These are phyloP conservation scores for Akanthomyces lecanii DNA, from an alignment of 2,329 filamentous ascomycete species.

Conservation along the genomic window DNA sequence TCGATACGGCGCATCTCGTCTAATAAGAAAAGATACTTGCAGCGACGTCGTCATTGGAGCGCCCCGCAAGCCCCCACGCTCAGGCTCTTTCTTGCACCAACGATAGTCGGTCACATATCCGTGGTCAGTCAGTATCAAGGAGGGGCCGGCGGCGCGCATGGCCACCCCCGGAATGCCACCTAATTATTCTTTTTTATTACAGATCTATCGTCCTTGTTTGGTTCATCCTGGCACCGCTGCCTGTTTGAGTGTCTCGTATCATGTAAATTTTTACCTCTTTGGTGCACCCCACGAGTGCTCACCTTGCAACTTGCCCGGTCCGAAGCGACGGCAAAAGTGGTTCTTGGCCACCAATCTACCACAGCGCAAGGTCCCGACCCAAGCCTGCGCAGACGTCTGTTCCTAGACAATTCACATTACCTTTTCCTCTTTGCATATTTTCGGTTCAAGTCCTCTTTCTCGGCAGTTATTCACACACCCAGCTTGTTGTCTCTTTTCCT, in stretches of 20 bases:
- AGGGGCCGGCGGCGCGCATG: constrained; percentile 8
- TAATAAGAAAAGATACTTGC: neutral
- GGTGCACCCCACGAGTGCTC: constrained; percentile 14
- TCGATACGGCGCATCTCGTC: constrained; percentile 7
- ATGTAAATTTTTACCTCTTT: constrained; percentile 5
- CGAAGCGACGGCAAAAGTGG: constrained; percentile 14
- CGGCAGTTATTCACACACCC: neutral
- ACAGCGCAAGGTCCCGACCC: neutral
- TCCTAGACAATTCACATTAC: constrained; percentile 13
- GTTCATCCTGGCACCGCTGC: neutral
- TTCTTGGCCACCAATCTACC: constrained; percentile 6
- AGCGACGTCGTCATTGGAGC: constrained; percentile 9
- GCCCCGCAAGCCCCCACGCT: constrained; percentile 13
- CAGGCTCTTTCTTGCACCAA: constrained; percentile 8
- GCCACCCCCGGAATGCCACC: constrained; percentile 12
- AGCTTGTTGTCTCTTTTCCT: constrained; percentile 1
- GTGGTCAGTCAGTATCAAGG: constrained; percentile 14
- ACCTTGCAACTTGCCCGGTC: constrained; percentile 10
- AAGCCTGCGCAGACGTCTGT: constrained; percentile 6
- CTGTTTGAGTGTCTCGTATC: constrained; percentile 7
- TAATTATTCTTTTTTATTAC: constrained; percentile 12
- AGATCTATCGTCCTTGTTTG: constrained; percentile 11
- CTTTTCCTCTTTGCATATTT: neutral
- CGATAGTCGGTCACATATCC: constrained; percentile 9
- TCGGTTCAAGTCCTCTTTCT: neutral